phyloP scores from a whole-genome alignment of 768 basidiomycete genomes.

The Suillus subluteus region DNA sequence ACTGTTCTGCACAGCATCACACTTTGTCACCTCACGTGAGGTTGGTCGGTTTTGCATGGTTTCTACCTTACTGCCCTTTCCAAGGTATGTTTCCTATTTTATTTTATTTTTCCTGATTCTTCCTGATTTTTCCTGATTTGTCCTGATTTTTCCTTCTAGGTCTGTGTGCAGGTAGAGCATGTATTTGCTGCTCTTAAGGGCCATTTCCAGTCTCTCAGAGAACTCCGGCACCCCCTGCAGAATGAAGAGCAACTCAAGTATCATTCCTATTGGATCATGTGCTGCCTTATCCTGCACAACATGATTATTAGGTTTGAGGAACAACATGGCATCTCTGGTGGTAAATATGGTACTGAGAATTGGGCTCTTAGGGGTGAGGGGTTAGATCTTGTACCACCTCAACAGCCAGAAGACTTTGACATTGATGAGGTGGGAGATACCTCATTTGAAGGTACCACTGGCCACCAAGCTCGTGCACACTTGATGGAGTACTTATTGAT shows the following conservation, averaged over 20 bases:
- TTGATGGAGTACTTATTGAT: not conserved
- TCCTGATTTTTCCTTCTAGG: not conserved
- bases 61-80: no score
- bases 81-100: not conserved
- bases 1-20: no score
- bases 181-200: not conserved
- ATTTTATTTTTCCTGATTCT: not conserved
- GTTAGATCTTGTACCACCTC: not conserved
- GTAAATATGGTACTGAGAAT: not conserved
- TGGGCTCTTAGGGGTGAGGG: not conserved
- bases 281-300: slow-evolving; percentile 12
- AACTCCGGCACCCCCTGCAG: not conserved
- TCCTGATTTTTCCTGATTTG: no score
- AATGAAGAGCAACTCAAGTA: not conserved
- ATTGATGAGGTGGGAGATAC: not conserved
- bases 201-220: not conserved
- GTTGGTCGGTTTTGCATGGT: no score
- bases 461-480: not conserved
- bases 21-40: no score
- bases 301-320: slow-evolving; percentile 8
- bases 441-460: not conserved
- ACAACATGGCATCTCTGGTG: not conserved
- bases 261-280: slow-evolving; percentile 5
- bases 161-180: not conserved
- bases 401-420: not conserved